These are phyloP conservation scores for Fistulifera pelliculosa DNA, from an alignment of 108 stramenopile genomes.

Conservation along the genomic window DNA sequence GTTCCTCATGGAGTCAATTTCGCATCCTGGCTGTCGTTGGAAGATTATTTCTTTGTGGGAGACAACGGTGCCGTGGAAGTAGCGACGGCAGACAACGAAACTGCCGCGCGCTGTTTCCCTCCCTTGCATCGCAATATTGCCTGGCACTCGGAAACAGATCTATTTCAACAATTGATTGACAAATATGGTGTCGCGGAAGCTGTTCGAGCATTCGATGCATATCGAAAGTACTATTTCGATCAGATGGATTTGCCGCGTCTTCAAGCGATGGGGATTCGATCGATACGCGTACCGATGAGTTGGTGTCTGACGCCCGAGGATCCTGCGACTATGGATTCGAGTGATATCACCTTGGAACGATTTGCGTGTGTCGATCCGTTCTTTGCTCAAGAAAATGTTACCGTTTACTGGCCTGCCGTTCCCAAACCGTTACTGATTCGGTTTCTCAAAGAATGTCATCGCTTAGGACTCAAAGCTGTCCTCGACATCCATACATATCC, in stretches of 20 bases:
- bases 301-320: constrained; percentile 70
- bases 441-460: constrained; percentile 45
- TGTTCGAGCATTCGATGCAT: constrained; percentile 43
- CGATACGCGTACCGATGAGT: constrained; percentile 54
- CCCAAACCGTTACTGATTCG: constrained; percentile 36
- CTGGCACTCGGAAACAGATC: constrained; percentile 53
- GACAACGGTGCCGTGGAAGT: constrained; percentile 53
- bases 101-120: constrained; percentile 50
- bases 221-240: constrained; percentile 48
- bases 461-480: constrained; percentile 15
- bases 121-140: constrained; percentile 46
- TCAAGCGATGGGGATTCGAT: constrained; percentile 38
- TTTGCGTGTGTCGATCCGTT: constrained; percentile 56
- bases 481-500: constrained; percentile 65
- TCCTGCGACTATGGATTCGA: constrained; percentile 24
- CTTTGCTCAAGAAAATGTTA: constrained; percentile 29
- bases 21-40: constrained; percentile 67
- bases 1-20: constrained; percentile 62
- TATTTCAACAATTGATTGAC: constrained; percentile 31
- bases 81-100: constrained; percentile 40
- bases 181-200: constrained; percentile 26
- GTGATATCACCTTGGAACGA: constrained; percentile 25
- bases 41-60: constrained; percentile 74
- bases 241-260: constrained; percentile 33
- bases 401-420: constrained; percentile 15